These are phyloP conservation scores for Fraxinus americana DNA, from an alignment of 257 asterid genomes.

Conservation along the genomic window DNA sequence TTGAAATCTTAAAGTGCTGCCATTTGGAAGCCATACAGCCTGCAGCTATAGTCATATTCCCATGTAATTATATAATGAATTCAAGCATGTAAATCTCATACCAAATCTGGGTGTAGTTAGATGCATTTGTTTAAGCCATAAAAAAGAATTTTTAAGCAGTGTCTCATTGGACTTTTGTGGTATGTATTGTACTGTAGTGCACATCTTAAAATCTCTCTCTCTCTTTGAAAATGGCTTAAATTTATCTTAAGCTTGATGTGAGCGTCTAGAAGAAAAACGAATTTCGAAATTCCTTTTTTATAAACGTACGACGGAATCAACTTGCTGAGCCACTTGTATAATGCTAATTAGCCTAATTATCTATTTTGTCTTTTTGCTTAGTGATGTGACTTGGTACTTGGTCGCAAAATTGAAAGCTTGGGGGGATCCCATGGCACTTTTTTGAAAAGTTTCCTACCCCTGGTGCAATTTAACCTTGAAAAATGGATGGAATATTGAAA, in stretches of 20 bases:
- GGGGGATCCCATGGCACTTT: too few relatives aligned
- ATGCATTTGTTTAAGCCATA: background rate
- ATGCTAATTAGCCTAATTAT: too few relatives aligned
- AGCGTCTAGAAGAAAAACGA: background rate
- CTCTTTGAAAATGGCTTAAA: background rate
- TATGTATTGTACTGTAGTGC: background rate
- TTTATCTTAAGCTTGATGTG: background rate
- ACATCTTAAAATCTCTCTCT: background rate
- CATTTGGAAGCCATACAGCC: conserved; percentile 73
- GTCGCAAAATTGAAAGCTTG: too few relatives aligned
- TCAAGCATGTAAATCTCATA: conserved; percentile 15
- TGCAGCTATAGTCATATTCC: conserved; percentile 35
- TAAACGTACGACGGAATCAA: too few relatives aligned
- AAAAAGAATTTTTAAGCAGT: background rate
- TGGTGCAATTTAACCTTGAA: too few relatives aligned
- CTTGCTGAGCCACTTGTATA: too few relatives aligned
- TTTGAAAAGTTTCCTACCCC: too few relatives aligned
- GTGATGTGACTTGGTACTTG: background rate
- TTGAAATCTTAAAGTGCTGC: conserved; percentile 51
- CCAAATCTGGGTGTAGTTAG: conserved; percentile 6
- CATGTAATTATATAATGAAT: conserved; percentile 5
- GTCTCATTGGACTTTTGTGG: background rate
- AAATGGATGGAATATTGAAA: too few relatives aligned
- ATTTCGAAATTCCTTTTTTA: background rate
- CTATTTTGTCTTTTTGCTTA: background rate